Percentiles rank a stretch among this genome's conserved stretches.
Evolutionary conservation across 345 rosid genomes (phyloP).

Genomic region (Theobroma cacao): DNA sequence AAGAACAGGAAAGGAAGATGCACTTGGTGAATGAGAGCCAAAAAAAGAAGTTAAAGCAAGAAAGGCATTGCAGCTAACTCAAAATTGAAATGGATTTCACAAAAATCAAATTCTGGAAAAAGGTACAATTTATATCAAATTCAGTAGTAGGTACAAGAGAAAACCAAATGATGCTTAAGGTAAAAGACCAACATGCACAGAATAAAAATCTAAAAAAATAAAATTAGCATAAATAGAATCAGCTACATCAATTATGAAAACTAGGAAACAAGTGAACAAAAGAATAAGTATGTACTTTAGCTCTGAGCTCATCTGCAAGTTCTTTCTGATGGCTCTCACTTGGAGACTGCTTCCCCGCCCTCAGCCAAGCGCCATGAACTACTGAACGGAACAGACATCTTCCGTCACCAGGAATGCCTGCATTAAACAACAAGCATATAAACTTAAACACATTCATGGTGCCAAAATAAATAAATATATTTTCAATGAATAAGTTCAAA

Average conservation of each 20-base stretch:
- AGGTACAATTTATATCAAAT: background rate
- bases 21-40: background rate
- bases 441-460: background rate
- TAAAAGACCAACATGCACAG: background rate
- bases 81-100: background rate
- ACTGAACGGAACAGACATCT: conserved; percentile 75
- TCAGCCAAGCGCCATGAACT: conserved; percentile 49
- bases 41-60: background rate
- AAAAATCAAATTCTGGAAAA: background rate
- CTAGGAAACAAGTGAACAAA: background rate
- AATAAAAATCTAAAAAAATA: background rate
- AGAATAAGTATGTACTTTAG: conserved; percentile 30
- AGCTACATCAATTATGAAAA: background rate
- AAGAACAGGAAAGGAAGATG: background rate
- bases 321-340: conserved; percentile 48
- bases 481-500: background rate
- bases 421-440: background rate
- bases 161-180: background rate
- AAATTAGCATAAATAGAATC: background rate
- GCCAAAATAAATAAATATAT: background rate
- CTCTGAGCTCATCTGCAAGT: conserved; percentile 67
- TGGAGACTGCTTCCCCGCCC: conserved; percentile 56
- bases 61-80: background rate
- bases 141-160: background rate
- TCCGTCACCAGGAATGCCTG: conserved; percentile 69